A percentile compares a stretch with the other conserved stretches of the same genome.
Evolutionary conservation across 495 filamentous ascomycete genomes (phyloP).

Genomic region (Halenospora varia): DNA sequence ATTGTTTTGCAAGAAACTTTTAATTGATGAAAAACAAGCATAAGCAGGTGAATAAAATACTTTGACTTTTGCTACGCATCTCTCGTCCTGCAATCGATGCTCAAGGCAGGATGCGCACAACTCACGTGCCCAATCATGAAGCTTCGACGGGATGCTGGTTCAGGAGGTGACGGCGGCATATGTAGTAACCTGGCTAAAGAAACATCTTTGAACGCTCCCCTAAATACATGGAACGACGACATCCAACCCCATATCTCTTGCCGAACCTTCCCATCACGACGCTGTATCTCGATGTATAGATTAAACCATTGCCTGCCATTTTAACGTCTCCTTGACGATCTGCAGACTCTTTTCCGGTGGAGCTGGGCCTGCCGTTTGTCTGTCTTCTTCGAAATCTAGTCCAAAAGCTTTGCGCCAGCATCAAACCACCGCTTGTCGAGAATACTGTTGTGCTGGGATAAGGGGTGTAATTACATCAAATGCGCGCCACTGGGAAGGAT

Average conservation of each 20-base stretch:
- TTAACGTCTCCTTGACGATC: not conserved
- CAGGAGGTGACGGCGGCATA: not conserved
- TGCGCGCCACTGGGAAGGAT: slow-evolving; percentile 9
- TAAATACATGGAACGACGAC: not conserved
- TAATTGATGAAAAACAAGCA: not conserved
- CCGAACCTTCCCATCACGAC: not conserved
- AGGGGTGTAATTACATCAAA: slow-evolving; percentile 10
- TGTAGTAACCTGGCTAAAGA: not conserved
- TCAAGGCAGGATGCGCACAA: not conserved
- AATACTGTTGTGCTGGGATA: slow-evolving; percentile 1
- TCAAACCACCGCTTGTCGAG: slow-evolving; percentile 9
- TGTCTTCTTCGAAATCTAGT: slow-evolving; percentile 6
- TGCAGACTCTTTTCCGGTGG: slow-evolving; percentile 1
- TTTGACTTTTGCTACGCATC: not conserved
- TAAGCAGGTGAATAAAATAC: not conserved
- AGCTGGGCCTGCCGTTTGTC: slow-evolving; percentile 3
- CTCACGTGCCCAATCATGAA: not conserved
- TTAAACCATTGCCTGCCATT: not conserved
- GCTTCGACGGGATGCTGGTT: too few species aligned
- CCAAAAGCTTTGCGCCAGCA: slow-evolving; percentile 17
- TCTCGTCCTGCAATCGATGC: not conserved
- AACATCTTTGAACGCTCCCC: not conserved
- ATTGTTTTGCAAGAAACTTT: not conserved
- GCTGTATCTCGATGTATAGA: not conserved
- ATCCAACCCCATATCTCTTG: not conserved